Evolutionary conservation across 1,139 yeast species (phyloP), one percentile per base, ranked within the genome.

Genomic region (Candida mesenterica): DNA sequence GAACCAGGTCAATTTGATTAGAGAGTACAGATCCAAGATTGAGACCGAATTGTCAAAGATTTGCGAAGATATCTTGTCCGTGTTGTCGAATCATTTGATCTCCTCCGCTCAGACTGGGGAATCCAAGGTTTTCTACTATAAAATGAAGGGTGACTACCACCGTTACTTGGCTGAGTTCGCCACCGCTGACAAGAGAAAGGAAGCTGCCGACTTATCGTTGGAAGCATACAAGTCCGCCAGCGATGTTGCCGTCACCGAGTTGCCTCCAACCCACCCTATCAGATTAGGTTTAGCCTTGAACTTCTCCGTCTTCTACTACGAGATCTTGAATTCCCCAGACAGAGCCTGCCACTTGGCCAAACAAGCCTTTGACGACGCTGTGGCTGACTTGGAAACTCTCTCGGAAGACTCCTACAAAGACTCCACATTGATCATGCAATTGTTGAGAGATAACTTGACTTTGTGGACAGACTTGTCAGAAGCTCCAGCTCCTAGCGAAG

Each of bases 71-170:
- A 89, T 92, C 57, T 75, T 92, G 57, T 75, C 82, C 36, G 96
- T 92, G 44, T 79, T 92, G 60, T 82, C 87, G 49, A 77, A 85
- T 56, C 95, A 89, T 65, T 81, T 92, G 66, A 89, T 92, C 57
- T 90, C 96, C 53, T 79, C 92, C 43, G 97, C 97, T 48, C 88
- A 85, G 65, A 79, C 96, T 45, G 97, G 97, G 56, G 98, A 92
- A 71, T 88, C 96, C 35, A 89, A 90, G 77, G 97, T 92, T 42
- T 92, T 92, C 70, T 92, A 92, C 78, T 89, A 87, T 75, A 92
- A 92, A 81, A 92, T 92, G 97, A 90, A 92, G 77, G 98, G 97
- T 73, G 98, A 92, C 68, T 92, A 92, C 77, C 96, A 90, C 77
- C 95, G 98, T 73, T 92, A 92, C 69, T 79, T 92, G 70, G 97